phyloP scores from a whole-genome alignment of 768 basidiomycete species.

The Suillus spraguei region DNA sequence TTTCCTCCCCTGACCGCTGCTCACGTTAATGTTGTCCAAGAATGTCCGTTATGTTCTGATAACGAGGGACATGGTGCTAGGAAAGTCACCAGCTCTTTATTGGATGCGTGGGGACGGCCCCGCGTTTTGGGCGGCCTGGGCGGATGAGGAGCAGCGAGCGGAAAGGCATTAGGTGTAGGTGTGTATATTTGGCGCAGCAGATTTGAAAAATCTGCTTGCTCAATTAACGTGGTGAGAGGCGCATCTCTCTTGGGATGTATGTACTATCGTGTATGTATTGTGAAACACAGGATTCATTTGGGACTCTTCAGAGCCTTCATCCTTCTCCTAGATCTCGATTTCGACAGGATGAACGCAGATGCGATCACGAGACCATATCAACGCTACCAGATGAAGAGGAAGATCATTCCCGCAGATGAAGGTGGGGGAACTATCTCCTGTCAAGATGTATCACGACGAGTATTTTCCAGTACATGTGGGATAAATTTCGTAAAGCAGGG shows the following conservation, averaged over 20 bases:
- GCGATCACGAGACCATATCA: background rate
- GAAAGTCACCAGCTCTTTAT: slow-evolving; percentile 65
- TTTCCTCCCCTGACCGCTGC: slow-evolving; percentile 6
- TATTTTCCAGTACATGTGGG: slow-evolving; percentile 6
- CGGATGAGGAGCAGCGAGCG: slow-evolving; percentile 55
- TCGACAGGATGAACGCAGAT: background rate
- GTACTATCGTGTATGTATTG: slow-evolving; percentile 3
- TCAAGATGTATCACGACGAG: background rate
- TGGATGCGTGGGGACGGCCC: slow-evolving; percentile 71
- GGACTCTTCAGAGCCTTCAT: background rate
- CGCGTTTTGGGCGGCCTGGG: slow-evolving; percentile 79
- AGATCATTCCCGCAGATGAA: background rate
- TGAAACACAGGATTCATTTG: background rate
- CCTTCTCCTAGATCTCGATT: background rate
- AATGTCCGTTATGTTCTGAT: slow-evolving; percentile 84
- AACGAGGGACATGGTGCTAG: slow-evolving; percentile 68
- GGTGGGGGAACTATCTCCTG: slow-evolving; percentile 6
- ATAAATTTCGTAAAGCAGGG: slow-evolving; percentile 28
- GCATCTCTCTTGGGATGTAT: background rate
- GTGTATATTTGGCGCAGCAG: background rate
- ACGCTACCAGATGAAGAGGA: background rate
- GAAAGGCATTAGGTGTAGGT: slow-evolving; percentile 19
- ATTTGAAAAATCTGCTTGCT: background rate
- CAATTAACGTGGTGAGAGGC: slow-evolving; percentile 1
- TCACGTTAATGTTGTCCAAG: slow-evolving; percentile 39